Percentiles rank a stretch among this genome's conserved stretches.
Conservation (phyloP, 345 rosid species). For the Luvunga scandens region DNA sequence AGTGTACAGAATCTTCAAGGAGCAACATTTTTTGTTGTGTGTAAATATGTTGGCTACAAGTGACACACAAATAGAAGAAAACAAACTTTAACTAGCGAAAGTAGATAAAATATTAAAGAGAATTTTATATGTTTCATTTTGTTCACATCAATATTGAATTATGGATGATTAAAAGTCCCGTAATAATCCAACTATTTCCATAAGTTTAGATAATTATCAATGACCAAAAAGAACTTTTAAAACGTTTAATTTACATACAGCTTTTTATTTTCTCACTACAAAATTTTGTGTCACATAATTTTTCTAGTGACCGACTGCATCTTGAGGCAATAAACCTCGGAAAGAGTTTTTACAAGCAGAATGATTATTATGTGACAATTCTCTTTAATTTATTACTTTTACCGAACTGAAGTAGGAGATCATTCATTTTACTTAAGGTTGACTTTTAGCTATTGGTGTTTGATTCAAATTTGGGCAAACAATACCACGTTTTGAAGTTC, state of each 20-base stretch:
- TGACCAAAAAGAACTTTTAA: not conserved
- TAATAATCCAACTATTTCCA: not conserved
- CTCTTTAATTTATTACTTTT: no score
- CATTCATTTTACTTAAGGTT: no score
- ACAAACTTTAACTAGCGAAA: not conserved
- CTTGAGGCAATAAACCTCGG: not conserved
- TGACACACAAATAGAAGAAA: not conserved
- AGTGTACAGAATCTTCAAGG: not conserved
- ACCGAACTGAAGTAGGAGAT: no score
- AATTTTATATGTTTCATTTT: not conserved
- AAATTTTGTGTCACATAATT: not conserved
- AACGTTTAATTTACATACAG: not conserved
- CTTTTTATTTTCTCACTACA: not conserved
- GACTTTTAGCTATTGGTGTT: no score
- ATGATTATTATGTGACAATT: no score
- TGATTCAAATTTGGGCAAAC: no score
- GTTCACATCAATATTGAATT: not conserved
- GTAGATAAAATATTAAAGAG: not conserved
- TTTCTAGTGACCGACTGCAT: not conserved
- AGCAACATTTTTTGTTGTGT: not conserved
- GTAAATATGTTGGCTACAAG: not conserved
- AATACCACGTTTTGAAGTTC: no score
- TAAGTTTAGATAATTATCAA: not conserved
- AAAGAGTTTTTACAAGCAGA: not conserved
- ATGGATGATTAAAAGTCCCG: not conserved